Conservation (phyloP, 441 rosid species). For the Euphorbia schlechtendalii region DNA sequence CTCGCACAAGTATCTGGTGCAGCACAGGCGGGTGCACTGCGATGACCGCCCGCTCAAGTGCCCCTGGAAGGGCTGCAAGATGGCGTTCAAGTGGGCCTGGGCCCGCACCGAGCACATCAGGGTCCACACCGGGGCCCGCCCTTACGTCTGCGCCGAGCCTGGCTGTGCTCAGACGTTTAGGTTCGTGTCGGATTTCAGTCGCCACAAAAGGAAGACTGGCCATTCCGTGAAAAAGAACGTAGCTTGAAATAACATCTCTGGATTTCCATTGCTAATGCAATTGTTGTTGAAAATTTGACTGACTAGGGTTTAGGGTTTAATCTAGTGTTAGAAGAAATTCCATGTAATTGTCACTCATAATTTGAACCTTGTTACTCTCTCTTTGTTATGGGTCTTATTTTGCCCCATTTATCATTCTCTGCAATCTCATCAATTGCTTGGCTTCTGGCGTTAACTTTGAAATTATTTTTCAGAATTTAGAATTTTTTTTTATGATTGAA, state of each 20-base stretch:
- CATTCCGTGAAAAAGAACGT: conserved; percentile 71
- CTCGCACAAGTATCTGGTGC: conserved; percentile 95
- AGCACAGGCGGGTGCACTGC: conserved; percentile 79
- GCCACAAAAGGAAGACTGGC: conserved; percentile 96
- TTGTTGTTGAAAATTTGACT: neutral
- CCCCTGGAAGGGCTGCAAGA: conserved; percentile 99
- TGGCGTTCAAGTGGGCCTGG: conserved; percentile 99
- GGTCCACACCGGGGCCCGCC: conserved; percentile 99
- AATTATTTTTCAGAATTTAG: no score
- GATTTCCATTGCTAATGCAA: neutral
- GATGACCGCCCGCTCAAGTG: conserved; percentile 99
- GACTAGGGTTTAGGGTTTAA: neutral
- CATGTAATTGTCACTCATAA: neutral
- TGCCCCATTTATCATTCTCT: neutral
- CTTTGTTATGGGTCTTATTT: neutral
- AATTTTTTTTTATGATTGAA: no score
- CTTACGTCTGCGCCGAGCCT: conserved; percentile 72
- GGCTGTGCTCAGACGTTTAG: conserved; percentile 96
- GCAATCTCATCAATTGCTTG: neutral
- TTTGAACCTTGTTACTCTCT: neutral
- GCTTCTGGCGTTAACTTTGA: neutral
- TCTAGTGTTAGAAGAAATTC: neutral
- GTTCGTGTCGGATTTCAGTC: conserved; percentile 94
- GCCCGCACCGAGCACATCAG: conserved; percentile 92
- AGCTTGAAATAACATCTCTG: conserved; percentile 19